phyloP scores from a whole-genome alignment of 2,329 filamentous ascomycete species.

The Macrophomina pseudophaseolina region DNA sequence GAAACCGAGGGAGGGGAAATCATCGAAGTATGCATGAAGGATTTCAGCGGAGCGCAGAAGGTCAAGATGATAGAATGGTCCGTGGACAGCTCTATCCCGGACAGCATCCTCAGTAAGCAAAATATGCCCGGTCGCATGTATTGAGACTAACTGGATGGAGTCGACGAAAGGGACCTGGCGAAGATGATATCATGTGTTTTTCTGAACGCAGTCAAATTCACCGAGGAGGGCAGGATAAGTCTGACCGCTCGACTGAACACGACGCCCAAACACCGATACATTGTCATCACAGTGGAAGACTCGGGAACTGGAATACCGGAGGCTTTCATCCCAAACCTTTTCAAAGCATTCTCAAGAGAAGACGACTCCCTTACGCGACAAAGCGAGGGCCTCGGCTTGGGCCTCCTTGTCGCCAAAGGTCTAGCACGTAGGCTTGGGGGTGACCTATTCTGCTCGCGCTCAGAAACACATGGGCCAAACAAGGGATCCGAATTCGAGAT shows the following conservation, averaged over 20 bases:
- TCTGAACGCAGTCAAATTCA: slow-evolving; percentile 74
- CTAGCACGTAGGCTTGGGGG: slow-evolving; percentile 71
- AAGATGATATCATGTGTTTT: slow-evolving; percentile 69
- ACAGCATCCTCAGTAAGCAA: slow-evolving; percentile 54
- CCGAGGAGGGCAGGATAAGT: slow-evolving; percentile 65
- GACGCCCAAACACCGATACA: slow-evolving; percentile 53
- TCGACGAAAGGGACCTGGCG: slow-evolving; percentile 67
- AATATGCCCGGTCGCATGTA: neutral
- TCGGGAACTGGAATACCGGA: slow-evolving; percentile 72
- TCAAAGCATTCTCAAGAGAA: slow-evolving; percentile 72
- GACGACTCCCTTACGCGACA: slow-evolving; percentile 70
- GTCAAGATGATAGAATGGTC: slow-evolving; percentile 57
- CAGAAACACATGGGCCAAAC: slow-evolving; percentile 64
- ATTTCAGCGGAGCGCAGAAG: slow-evolving; percentile 50
- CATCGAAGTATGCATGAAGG: slow-evolving; percentile 54
- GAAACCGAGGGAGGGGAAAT: slow-evolving; percentile 54
- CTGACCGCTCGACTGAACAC: slow-evolving; percentile 59
- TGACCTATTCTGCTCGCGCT: slow-evolving; percentile 67
- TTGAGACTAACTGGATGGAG: slow-evolving; percentile 33
- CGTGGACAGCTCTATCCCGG: slow-evolving; percentile 57
- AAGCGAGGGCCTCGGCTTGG: slow-evolving; percentile 71
- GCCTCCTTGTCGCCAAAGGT: slow-evolving; percentile 74
- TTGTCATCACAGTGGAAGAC: slow-evolving; percentile 67
- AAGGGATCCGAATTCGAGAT: slow-evolving; percentile 73
- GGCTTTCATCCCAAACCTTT: slow-evolving; percentile 69